Percentiles rank a stretch among this genome's conserved stretches.
phyloP scores from a whole-genome alignment of 2,329 filamentous ascomycete genomes.

The Aspergillus neoniger region DNA sequence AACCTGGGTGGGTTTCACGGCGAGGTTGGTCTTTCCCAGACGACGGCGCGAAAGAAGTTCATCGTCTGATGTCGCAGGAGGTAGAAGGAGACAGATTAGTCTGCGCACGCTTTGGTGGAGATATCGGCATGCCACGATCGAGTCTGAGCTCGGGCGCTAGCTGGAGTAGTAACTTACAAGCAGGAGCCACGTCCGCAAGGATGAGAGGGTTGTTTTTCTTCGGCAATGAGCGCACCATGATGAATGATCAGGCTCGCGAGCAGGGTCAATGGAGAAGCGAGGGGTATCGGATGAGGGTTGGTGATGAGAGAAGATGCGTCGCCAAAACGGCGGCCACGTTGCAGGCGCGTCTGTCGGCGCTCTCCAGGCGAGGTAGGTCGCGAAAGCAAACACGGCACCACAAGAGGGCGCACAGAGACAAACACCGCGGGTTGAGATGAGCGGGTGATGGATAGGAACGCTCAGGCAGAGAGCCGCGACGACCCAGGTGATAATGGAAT shows the following conservation, averaged over 20 bases:
- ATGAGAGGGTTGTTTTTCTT: constrained; percentile 51
- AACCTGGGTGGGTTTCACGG: constrained; percentile 75
- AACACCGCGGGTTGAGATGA: constrained; percentile 13
- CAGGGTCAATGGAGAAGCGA: constrained; percentile 13
- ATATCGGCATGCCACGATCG: neutral
- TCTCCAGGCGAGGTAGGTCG: constrained; percentile 21
- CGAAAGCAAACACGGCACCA: constrained; percentile 18
- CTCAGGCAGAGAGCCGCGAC: constrained; percentile 16
- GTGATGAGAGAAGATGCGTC: constrained; percentile 30
- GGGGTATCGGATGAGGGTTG: constrained; percentile 15
- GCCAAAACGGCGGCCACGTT: constrained; percentile 45
- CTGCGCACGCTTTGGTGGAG: constrained; percentile 8
- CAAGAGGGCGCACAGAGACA: constrained; percentile 14
- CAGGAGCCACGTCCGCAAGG: constrained; percentile 44
- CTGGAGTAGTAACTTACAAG: constrained; percentile 42
- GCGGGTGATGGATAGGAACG: neutral
- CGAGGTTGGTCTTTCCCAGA: constrained; percentile 88
- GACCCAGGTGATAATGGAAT: constrained; percentile 12
- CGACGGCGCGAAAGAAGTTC: constrained; percentile 82
- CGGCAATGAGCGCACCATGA: constrained; percentile 49
- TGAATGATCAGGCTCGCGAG: constrained; percentile 16
- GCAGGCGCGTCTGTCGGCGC: constrained; percentile 42
- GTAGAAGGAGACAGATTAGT: constrained; percentile 19
- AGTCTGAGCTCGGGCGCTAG: constrained; percentile 19
- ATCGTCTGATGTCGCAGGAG: constrained; percentile 53